phyloP scores from a whole-genome alignment of 306 rosid genomes.

The Neltuma alba region DNA sequence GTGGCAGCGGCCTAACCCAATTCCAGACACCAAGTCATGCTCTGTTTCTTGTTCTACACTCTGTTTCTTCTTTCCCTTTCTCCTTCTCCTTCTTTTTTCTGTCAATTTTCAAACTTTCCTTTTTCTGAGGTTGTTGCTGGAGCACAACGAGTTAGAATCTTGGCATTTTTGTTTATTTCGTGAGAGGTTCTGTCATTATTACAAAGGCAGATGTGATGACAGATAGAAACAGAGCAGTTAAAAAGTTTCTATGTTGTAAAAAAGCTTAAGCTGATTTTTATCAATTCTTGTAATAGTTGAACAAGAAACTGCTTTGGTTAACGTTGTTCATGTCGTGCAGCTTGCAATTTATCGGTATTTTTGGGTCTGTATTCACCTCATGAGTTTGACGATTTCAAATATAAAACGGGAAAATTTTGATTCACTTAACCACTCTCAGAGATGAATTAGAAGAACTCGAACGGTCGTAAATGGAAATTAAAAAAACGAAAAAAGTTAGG shows the following conservation, averaged over 20 bases:
- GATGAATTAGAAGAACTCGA: too few relatives aligned
- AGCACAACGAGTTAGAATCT: background rate
- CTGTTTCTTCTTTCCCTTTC: background rate
- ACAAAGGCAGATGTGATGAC: background rate
- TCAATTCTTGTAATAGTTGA: background rate
- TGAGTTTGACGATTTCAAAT: background rate
- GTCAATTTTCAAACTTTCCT: background rate
- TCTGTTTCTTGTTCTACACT: background rate
- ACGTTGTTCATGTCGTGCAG: background rate
- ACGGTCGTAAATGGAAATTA: too few relatives aligned
- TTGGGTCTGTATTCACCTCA: too few relatives aligned
- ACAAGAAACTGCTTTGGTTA: background rate
- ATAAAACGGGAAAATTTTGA: background rate
- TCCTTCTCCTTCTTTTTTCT: background rate
- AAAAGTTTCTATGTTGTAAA: background rate
- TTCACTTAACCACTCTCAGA: too few relatives aligned
- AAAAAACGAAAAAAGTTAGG: too few relatives aligned
- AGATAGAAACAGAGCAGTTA: background rate
- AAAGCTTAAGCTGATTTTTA: background rate
- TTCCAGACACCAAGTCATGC: background rate
- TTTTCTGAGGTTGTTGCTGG: too few relatives aligned
- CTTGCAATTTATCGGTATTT: too few relatives aligned
- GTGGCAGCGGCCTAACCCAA: slow-evolving; percentile 12
- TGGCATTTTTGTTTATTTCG: background rate
- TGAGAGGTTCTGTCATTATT: background rate